Conservation (phyloP, 2,329 filamentous ascomycete genomes). For the Emericellopsis cladophorae region DNA sequence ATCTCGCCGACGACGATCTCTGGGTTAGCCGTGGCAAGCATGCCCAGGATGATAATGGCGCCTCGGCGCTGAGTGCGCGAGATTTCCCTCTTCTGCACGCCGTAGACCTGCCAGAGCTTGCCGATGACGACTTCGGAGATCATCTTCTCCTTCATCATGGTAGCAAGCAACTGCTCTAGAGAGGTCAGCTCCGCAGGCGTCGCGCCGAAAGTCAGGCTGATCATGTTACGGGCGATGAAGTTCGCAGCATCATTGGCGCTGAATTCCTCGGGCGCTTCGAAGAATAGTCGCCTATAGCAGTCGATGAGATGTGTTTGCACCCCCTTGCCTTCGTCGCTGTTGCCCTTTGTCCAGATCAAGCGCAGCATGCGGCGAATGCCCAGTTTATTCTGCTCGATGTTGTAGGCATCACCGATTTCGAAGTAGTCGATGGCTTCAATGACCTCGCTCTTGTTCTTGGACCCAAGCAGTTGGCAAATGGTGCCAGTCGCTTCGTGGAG, state of each 20-base stretch:
- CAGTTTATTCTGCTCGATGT: constrained; percentile 81
- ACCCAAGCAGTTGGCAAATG: constrained; percentile 79
- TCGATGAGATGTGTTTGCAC: constrained; percentile 95
- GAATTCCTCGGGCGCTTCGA: constrained; percentile 85
- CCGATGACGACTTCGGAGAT: constrained; percentile 76
- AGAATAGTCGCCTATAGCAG: constrained; percentile 91
- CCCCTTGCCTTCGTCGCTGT: constrained; percentile 96
- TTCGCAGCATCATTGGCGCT: constrained; percentile 82
- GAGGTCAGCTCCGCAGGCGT: constrained; percentile 92
- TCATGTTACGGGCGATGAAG: constrained; percentile 97
- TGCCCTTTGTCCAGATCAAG: constrained; percentile 98
- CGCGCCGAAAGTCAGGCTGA: constrained; percentile 91
- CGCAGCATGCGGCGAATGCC: constrained; percentile 94
- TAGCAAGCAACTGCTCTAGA: constrained; percentile 84
- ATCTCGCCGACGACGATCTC: constrained; percentile 92
- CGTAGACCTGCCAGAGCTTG: constrained; percentile 97
- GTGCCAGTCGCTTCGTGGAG: constrained; percentile 70
- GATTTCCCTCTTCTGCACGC: constrained; percentile 85
- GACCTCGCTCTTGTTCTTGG: constrained; percentile 95
- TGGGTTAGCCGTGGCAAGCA: constrained; percentile 86
- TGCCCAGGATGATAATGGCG: constrained; percentile 90
- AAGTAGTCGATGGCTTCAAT: constrained; percentile 99
- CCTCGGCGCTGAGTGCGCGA: constrained; percentile 83
- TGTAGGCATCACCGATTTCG: constrained; percentile 88
- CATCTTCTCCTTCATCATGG: constrained; percentile 91